These are phyloP conservation scores for Dactylellina drechsleri DNA, from an alignment of 2,329 filamentous ascomycete genomes.

Conservation along the genomic window DNA sequence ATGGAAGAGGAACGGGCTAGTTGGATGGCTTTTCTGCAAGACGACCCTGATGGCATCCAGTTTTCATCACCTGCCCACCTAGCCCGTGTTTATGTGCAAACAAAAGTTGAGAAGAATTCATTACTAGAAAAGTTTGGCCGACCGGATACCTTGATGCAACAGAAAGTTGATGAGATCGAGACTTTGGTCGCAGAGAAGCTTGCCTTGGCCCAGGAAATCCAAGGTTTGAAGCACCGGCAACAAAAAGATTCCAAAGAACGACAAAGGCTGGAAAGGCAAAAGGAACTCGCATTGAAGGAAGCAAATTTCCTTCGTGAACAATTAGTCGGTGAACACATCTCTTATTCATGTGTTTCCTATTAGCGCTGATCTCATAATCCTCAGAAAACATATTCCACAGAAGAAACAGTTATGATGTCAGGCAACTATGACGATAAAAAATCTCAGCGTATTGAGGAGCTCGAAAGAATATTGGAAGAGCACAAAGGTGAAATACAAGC, in stretches of 20 bases:
- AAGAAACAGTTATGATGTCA: constrained; percentile 86
- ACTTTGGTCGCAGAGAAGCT: constrained; percentile 75
- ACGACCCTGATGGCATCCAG: constrained; percentile 72
- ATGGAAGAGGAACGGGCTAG: constrained; percentile 87
- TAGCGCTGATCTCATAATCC: background rate
- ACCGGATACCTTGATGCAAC: constrained; percentile 78
- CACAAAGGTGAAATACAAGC: constrained; percentile 83
- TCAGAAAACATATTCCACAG: constrained; percentile 72
- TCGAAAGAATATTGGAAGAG: constrained; percentile 86
- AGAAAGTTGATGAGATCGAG: constrained; percentile 80
- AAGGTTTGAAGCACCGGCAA: constrained; percentile 71
- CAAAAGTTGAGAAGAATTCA: constrained; percentile 80
- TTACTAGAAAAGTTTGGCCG: constrained; percentile 83
- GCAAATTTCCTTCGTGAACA: constrained; percentile 94
- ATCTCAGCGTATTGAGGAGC: constrained; percentile 76
- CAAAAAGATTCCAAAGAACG: constrained; percentile 73
- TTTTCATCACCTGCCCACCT: constrained; percentile 90
- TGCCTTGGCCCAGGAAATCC: constrained; percentile 73
- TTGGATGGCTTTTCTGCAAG: constrained; percentile 87
- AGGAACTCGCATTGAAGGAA: constrained; percentile 85
- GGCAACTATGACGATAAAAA: constrained; percentile 81
- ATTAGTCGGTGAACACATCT: constrained; percentile 63
- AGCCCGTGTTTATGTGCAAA: constrained; percentile 82
- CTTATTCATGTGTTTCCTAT: background rate
- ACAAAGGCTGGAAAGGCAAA: constrained; percentile 83